Conservation (phyloP, 768 basidiomycete species). For the Hypholoma sublateritium region DNA sequence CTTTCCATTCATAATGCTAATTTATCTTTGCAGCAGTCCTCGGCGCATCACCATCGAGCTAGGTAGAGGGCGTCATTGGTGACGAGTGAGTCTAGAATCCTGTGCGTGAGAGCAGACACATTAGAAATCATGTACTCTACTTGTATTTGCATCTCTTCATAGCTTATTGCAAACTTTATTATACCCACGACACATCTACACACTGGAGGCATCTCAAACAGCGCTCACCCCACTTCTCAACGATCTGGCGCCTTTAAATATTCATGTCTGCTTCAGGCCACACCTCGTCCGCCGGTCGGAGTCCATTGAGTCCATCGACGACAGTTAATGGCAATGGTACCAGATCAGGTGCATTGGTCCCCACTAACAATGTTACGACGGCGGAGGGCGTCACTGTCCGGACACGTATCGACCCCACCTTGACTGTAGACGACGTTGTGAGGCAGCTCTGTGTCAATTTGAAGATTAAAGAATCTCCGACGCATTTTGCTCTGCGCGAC, state of each 20-base stretch:
- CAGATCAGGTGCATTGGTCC: constrained; percentile 55
- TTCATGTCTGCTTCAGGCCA: constrained; percentile 30
- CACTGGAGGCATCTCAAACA: background rate
- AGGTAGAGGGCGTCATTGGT: background rate
- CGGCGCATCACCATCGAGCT: background rate
- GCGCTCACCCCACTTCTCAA: background rate
- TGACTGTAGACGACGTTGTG: constrained; percentile 83
- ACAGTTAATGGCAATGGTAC: constrained; percentile 36
- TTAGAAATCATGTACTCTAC: constrained; percentile 16
- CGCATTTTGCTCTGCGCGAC: constrained; percentile 77
- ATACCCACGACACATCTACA: constrained; percentile 1
- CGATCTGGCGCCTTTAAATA: constrained; percentile 2
- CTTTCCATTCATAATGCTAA: background rate
- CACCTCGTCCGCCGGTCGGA: constrained; percentile 28
- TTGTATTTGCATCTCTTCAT: constrained; percentile 12
- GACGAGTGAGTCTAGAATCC: constrained; percentile 17
- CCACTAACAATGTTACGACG: constrained; percentile 84
- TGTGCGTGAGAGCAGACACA: constrained; percentile 12
- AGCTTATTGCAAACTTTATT: constrained; percentile 11
- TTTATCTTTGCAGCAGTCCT: background rate
- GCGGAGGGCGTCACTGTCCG: constrained; percentile 74
- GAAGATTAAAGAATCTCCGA: constrained; percentile 72
- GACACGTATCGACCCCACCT: constrained; percentile 81
- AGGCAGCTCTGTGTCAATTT: constrained; percentile 81
- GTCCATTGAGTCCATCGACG: constrained; percentile 27